Conservation (phyloP, 768 basidiomycete genomes). For the Tylopilus plumbeoviolaceoides region DNA sequence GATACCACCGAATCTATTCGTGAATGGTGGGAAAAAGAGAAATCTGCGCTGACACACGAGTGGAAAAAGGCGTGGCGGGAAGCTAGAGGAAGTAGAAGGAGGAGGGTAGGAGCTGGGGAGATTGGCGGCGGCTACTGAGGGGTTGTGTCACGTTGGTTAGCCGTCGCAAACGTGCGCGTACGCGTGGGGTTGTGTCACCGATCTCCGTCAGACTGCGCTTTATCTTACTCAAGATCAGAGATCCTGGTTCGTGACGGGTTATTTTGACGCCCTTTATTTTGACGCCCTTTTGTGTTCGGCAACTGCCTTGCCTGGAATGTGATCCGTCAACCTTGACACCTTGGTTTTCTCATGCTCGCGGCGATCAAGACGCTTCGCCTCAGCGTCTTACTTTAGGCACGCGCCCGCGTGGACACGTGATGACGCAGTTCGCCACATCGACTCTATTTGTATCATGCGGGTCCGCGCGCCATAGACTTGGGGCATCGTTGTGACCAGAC, state of each 20-base stretch:
- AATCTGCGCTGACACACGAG: constrained; percentile 61
- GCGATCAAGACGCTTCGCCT: too few species aligned
- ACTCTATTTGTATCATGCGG: neutral
- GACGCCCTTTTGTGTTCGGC: neutral
- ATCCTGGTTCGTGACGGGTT: neutral
- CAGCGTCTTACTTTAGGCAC: too few species aligned
- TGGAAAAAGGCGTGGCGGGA: constrained; percentile 80
- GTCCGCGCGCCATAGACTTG: neutral
- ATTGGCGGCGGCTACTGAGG: constrained; percentile 9
- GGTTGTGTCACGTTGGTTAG: too few species aligned
- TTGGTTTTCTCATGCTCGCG: too few species aligned
- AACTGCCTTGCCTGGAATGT: neutral
- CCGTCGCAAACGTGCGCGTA: neutral
- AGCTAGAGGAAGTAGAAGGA: constrained; percentile 59
- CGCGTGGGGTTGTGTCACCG: neutral
- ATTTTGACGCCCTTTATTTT: too few species aligned
- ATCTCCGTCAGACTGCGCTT: neutral
- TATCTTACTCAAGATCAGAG: neutral
- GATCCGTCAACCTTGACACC: too few species aligned
- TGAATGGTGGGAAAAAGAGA: constrained; percentile 66
- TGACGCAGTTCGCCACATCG: too few species aligned
- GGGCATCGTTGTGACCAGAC: neutral
- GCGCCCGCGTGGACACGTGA: too few species aligned
- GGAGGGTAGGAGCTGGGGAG: constrained; percentile 45
- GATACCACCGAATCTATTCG: constrained; percentile 47